Base-by-base conservation (phyloP, 306 rosid species). In the Rubus idaeus region DNA sequence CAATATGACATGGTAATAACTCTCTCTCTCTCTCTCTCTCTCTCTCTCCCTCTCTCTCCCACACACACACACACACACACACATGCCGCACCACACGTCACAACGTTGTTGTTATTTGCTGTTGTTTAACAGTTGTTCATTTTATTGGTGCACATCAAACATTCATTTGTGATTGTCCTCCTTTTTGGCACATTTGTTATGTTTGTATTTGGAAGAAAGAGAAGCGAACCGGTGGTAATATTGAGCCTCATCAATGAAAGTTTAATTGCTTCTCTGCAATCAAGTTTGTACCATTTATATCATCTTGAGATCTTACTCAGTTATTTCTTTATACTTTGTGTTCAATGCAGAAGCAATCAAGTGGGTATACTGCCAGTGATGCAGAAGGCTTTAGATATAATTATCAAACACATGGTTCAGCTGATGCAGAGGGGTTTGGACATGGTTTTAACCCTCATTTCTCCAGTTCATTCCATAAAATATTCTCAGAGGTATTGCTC, bases 401-500 rank as follows among this genome's bases (percentile, higher is more conserved):
- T 58, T 60, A 73, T 73, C 58, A 74, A 61, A 58, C 57, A 44
- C 70, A 74, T 0, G n/a, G 65, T 44, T 16, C 75, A 30, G 62
- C 75, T 80, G 88, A 79, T 76, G 70, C 88, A 44, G 89, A 83
- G 61, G 87, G 91, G 75, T 86, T 86, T 79, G 80, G 83, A 82
- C 80, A 85, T 83, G 88, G 88, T 62, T 87, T 72, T 80, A 92
- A 80, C 16, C 74, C 97, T 84, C 88, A 88, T 77, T 95, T 95
- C 86, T 90, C 97, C 51, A 87, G 84, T 85, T 92, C 96, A 83
- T 95, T 95, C 84, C 90, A 87, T 83, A 88, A 85, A 84, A 85
- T 92, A 84, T 95, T 95, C 85, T 89, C 96, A 4, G 99, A 92
- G 99, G 99, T 92, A 88, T 56, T 42, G 58, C 51, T 35, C 12